Conservation (phyloP, 306 rosid species). For the Lathyrus oleraceus region DNA sequence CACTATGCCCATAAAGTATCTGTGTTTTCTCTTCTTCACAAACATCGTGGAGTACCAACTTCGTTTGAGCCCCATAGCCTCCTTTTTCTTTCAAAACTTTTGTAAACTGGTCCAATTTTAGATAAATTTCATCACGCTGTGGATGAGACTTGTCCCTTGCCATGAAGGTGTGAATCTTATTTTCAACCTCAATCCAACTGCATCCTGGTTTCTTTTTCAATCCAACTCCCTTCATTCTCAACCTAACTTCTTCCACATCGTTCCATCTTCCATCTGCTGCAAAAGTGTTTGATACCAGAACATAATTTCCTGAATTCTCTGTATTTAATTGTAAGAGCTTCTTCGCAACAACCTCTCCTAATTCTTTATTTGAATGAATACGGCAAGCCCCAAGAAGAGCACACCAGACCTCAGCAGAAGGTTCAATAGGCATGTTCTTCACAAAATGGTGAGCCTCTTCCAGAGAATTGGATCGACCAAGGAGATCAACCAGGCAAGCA, state of each 20-base stretch:
- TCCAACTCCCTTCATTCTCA: slow-evolving; percentile 67
- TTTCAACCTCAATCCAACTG: slow-evolving; percentile 73
- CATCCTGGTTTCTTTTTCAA: slow-evolving; percentile 77
- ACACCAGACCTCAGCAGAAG: slow-evolving; percentile 77
- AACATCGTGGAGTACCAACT: slow-evolving; percentile 65
- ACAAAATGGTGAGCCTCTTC: slow-evolving; percentile 72
- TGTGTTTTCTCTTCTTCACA: slow-evolving; percentile 61
- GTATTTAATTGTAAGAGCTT: slow-evolving; percentile 60
- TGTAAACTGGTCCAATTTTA: slow-evolving; percentile 52
- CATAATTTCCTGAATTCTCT: slow-evolving; percentile 67
- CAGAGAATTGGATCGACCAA: slow-evolving; percentile 65
- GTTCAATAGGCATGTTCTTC: slow-evolving; percentile 49
- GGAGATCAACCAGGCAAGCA: slow-evolving; percentile 75
- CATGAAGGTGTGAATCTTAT: slow-evolving; percentile 57
- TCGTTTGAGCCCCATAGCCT: slow-evolving; percentile 62
- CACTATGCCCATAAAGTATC: slow-evolving; percentile 70
- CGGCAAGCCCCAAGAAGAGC: slow-evolving; percentile 74
- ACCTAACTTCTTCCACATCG: slow-evolving; percentile 64
- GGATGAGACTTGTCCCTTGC: slow-evolving; percentile 79
- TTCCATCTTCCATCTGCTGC: slow-evolving; percentile 72
- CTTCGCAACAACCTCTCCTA: slow-evolving; percentile 63
- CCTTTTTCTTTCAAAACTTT: slow-evolving; percentile 48
- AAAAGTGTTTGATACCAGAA: slow-evolving; percentile 61
- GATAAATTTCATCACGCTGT: slow-evolving; percentile 47
- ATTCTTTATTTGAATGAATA: slow-evolving; percentile 64